phyloP scores from a whole-genome alignment of 129 eudicot species.

The Glebionis coronaria region DNA sequence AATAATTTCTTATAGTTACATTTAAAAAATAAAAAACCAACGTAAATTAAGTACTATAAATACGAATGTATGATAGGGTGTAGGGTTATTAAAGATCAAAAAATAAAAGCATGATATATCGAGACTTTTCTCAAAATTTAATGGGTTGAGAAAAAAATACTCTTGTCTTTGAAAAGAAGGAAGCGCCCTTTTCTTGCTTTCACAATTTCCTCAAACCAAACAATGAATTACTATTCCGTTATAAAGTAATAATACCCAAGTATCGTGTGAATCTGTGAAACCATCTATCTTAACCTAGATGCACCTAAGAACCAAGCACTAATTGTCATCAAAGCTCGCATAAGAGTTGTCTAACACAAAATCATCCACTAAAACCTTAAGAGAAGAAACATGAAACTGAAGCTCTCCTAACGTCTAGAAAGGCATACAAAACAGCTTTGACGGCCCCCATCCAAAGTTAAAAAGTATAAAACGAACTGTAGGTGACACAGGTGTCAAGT shows the following conservation, averaged over 20 bases:
- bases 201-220: neutral
- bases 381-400: neutral
- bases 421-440: neutral
- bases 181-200: neutral
- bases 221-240: neutral
- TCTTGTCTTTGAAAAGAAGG: neutral
- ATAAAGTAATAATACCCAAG: neutral
- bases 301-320: neutral
- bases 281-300: neutral
- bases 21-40: too few species aligned
- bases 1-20: too few species aligned
- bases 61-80: too few species aligned
- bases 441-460: neutral
- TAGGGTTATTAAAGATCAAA: too few species aligned
- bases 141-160: neutral
- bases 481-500: neutral
- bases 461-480: neutral
- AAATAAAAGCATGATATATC: neutral
- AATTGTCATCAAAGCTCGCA: too few species aligned
- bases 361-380: neutral
- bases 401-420: neutral
- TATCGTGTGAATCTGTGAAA: neutral
- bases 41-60: too few species aligned
- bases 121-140: neutral
- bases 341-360: neutral